These are phyloP conservation scores for Phlebiopsis gigantea DNA, from an alignment of 768 basidiomycete genomes.

Conservation along the genomic window DNA sequence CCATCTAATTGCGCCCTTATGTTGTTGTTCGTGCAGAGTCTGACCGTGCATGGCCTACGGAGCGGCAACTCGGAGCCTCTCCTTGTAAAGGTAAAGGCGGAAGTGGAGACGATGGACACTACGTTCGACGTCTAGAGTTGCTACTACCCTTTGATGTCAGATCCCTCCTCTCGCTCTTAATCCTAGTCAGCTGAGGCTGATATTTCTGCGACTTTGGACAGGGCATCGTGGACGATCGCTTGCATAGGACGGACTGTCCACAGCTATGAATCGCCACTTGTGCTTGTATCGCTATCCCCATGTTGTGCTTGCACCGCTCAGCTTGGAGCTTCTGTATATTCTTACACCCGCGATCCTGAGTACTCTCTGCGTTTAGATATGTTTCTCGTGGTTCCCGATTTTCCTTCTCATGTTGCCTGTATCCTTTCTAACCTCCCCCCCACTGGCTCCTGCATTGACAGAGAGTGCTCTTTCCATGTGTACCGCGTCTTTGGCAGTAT, in stretches of 20 bases:
- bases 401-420: neutral
- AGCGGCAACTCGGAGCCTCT: neutral
- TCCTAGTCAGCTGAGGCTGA: neutral
- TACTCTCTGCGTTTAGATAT: constrained; percentile 3
- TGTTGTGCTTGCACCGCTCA: neutral
- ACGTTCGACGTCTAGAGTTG: neutral
- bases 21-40: neutral
- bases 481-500: neutral
- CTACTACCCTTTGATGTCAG: neutral
- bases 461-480: constrained; percentile 1
- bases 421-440: neutral
- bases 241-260: neutral
- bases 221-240: neutral
- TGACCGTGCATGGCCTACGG: constrained; percentile 4
- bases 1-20: neutral
- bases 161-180: neutral
- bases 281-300: constrained; percentile 6
- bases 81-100: neutral
- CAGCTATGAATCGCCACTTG: neutral
- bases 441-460: neutral
- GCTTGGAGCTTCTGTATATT: constrained; percentile 10
- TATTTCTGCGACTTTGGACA: neutral
- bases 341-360: neutral
- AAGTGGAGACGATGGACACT: neutral
- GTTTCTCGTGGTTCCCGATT: neutral